A percentile compares a stretch with the other conserved stretches of the same genome.
Conservation (phyloP, 2,329 filamentous ascomycete genomes). For the Verticillium klebahnii region DNA sequence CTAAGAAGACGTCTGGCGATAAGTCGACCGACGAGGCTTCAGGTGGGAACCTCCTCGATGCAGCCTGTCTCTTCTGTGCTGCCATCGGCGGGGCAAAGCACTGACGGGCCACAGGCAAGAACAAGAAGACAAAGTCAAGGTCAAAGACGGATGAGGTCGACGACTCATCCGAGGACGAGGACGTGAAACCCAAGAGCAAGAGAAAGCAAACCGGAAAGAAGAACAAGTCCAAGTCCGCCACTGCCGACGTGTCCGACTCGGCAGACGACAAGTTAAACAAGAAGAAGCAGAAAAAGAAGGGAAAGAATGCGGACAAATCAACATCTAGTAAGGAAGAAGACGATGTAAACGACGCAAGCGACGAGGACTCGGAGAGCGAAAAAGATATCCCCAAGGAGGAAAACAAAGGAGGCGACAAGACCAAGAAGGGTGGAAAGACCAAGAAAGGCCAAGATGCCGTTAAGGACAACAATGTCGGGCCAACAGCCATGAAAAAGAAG, state of each 20-base stretch:
- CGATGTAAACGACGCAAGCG: constrained; percentile 4
- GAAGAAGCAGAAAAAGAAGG: constrained; percentile 12
- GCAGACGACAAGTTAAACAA: constrained; percentile 13
- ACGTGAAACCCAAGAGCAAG: constrained; percentile 9
- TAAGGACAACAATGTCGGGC: constrained; percentile 1
- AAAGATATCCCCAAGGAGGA: constrained; percentile 3
- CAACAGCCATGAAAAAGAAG: constrained; percentile 5
- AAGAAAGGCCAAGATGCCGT: neutral
- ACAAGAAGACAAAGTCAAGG: constrained; percentile 18
- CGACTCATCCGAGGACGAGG: neutral
- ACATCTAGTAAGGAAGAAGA: neutral
- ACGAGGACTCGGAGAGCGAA: constrained; percentile 7
- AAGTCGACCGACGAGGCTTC: neutral
- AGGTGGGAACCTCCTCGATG: neutral
- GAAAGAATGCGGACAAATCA: constrained; percentile 7
- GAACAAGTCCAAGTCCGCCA: constrained; percentile 16
- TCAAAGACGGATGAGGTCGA: constrained; percentile 6
- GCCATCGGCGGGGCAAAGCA: too few species aligned
- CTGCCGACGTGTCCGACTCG: constrained; percentile 16
- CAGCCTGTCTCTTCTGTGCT: neutral
- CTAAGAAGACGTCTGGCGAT: constrained; percentile 3
- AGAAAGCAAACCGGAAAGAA: constrained; percentile 12
- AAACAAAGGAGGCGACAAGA: constrained; percentile 8
- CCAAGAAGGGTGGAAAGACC: neutral
- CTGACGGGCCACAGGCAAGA: neutral